Evolutionary conservation across 352 stramenopile genomes (phyloP).

Genomic region (Globisporangium paddicum): DNA sequence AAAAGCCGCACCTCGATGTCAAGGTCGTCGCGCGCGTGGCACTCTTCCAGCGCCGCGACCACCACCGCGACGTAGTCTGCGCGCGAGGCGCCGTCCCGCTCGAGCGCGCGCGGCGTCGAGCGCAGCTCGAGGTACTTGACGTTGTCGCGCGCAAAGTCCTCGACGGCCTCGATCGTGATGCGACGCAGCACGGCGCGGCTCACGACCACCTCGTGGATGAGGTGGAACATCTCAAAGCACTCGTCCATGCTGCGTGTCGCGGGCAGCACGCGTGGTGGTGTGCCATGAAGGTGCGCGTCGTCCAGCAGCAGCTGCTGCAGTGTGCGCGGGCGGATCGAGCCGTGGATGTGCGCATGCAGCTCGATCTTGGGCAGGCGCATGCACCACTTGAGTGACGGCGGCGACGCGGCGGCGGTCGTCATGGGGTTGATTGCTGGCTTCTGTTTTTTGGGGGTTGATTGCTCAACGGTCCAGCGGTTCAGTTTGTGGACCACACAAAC

Average conservation of each 20-base stretch:
- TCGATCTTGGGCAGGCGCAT: slow-evolving; percentile 72
- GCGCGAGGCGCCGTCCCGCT: slow-evolving; percentile 45
- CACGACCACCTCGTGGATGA: slow-evolving; percentile 82
- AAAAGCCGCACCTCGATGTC: slow-evolving; percentile 74
- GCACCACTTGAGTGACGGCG: slow-evolving; percentile 40
- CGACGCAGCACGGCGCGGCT: slow-evolving; percentile 53
- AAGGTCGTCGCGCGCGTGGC: slow-evolving; percentile 42
- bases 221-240: slow-evolving; percentile 87
- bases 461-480: neutral
- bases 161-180: slow-evolving; percentile 74
- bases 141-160: slow-evolving; percentile 79
- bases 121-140: slow-evolving; percentile 84
- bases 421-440: neutral
- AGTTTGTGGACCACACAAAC: slow-evolving; percentile 3
- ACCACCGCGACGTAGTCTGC: slow-evolving; percentile 73
- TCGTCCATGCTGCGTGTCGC: slow-evolving; percentile 61
- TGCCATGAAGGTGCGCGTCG: slow-evolving; percentile 23
- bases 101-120: slow-evolving; percentile 67
- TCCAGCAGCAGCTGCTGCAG: slow-evolving; percentile 61
- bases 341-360: slow-evolving; percentile 88
- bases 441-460: slow-evolving; percentile 4
- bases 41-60: slow-evolving; percentile 59
- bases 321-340: slow-evolving; percentile 65
- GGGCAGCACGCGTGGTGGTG: slow-evolving; percentile 29
- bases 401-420: neutral